phyloP scores from a whole-genome alignment of 495 filamentous ascomycete species.

The Xylaria intraflava region DNA sequence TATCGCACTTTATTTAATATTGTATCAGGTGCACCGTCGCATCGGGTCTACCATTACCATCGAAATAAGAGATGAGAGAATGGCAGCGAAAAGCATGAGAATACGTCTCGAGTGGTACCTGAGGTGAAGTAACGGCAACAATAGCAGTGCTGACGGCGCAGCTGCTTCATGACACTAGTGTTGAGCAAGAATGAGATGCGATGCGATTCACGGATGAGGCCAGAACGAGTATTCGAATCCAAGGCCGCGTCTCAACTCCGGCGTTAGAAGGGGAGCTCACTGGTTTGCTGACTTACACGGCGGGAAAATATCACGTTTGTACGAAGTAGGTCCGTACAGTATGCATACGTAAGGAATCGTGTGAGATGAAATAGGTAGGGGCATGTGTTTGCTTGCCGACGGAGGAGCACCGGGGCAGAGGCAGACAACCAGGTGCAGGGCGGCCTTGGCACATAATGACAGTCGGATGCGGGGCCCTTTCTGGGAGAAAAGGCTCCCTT shows the following conservation, averaged over 20 bases:
- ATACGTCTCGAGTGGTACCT: not conserved
- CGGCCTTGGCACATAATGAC: not conserved
- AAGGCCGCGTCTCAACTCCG: too few species aligned
- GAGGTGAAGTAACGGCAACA: not conserved
- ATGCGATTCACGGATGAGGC: too few species aligned
- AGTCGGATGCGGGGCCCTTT: constrained; percentile 4
- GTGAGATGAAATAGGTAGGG: not conserved
- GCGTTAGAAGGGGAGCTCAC: too few species aligned
- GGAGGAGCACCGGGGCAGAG: not conserved
- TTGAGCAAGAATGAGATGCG: too few species aligned
- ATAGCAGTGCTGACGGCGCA: not conserved
- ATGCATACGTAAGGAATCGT: not conserved
- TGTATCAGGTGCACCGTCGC: not conserved
- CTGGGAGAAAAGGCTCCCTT: constrained; percentile 2
- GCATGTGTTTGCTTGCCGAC: not conserved
- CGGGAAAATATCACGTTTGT: too few species aligned
- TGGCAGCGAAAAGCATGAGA: not conserved
- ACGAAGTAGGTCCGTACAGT: not conserved
- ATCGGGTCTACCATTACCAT: not conserved
- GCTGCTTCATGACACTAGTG: not conserved
- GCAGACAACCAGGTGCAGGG: not conserved
- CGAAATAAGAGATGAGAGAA: not conserved
- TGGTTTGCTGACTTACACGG: too few species aligned
- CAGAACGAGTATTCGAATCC: too few species aligned
- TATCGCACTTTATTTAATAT: not conserved